Evolutionary conservation across 176 grass and related monocot species (phyloP).

Genomic region (Puya raimondii): DNA sequence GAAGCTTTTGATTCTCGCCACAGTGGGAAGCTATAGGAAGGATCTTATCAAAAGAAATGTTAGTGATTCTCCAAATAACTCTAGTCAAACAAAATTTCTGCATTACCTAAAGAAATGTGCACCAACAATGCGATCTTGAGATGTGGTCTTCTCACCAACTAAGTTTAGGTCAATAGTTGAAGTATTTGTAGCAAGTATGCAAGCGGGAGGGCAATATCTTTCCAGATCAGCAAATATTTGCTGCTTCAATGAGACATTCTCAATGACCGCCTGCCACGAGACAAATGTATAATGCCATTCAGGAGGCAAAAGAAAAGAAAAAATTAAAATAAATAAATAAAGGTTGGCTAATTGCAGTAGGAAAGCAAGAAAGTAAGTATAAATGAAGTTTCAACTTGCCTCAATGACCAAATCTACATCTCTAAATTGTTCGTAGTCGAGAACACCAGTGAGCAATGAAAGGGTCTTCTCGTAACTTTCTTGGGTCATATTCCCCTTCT

Average conservation of each 20-base stretch:
- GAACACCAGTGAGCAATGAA: constrained; percentile 63
- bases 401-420: constrained; percentile 83
- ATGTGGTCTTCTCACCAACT: constrained; percentile 72
- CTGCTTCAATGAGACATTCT: constrained; percentile 83
- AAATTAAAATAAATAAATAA: neutral
- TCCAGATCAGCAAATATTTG: constrained; percentile 83
- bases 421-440: constrained; percentile 76
- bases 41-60: constrained; percentile 4
- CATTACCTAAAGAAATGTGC: constrained; percentile 97
- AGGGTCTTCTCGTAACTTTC: constrained; percentile 63
- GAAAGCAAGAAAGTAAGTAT: neutral
- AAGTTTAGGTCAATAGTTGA: constrained; percentile 92
- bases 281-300: neutral
- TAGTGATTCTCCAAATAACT: constrained; percentile 4
- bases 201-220: constrained; percentile 66
- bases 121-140: constrained; percentile 68
- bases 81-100: neutral
- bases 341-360: too few species aligned
- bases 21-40: too few species aligned
- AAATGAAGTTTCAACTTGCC: constrained; percentile 26
- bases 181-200: constrained; percentile 88
- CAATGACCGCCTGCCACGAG: constrained; percentile 56
- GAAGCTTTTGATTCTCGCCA: too few species aligned
- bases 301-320: neutral
- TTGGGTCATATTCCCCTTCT: constrained; percentile 76